Base-by-base conservation (phyloP, 331 rosid species). In the Telfairia occidentalis region DNA sequence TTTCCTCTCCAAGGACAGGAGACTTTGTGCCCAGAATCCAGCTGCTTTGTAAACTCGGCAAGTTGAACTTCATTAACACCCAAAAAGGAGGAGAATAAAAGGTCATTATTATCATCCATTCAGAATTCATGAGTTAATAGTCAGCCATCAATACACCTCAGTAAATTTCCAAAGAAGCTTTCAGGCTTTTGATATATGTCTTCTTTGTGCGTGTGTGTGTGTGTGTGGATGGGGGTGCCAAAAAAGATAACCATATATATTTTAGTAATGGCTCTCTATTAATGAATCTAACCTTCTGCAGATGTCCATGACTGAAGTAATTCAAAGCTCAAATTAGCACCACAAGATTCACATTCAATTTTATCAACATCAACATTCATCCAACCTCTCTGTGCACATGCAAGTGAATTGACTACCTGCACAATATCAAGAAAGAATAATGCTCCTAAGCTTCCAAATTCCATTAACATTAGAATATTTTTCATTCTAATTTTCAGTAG, bases 371-470 rank as follows among this genome's bases (percentile, higher is more conserved):
- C 93, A 18, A 89, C 82, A 83, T 87, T 86, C 67, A 86, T 80
- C 99, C 99, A 95, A 80, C 99, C 99, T 84, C 85, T 92, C 79
- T 85, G 96, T 75, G 97, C 96, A 86, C 99, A 95, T 78, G 94
- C 85, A 87, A 89, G 79, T 12, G 97, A 83, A 87, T 85, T 80
- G 71, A 90, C 78, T 34, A 82, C 81, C 99, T 92, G 89, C 76
- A 86, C 49, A 76, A 82, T 76, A 75, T 76, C 73, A 55, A 28
- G 58, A 70, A 48, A 46, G 38, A 70, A 70, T 69, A 70, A 8
- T 40, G 48, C 26, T 29, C 46, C 73, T 29, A 12, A 60, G 42
- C 12, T 54, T 54, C 16, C 7, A 74, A 73, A 2, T 34, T 13
- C 29, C 10, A 13, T 21, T 74, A 21, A 53, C 58, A 58, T 5